These are phyloP conservation scores for Coccomyxa subellipsoidea DNA, from an alignment of 163 green algal genomes.

Conservation along the genomic window DNA sequence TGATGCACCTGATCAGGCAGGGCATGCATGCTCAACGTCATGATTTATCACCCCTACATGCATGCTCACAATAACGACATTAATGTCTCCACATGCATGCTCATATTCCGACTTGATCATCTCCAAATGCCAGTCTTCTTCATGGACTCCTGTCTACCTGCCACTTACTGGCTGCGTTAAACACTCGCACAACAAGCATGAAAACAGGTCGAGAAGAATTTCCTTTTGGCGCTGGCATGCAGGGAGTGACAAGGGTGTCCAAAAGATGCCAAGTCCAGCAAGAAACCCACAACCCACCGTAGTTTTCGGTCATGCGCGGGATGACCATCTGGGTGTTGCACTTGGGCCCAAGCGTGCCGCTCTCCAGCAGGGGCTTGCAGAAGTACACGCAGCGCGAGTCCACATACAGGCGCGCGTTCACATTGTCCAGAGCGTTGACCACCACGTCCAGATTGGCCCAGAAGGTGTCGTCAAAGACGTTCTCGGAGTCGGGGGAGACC, in stretches of 20 bases:
- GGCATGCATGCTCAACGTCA: neutral
- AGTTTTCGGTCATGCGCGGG: conserved; percentile 95
- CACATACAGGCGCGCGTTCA: conserved; percentile 90
- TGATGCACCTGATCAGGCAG: conserved; percentile 62
- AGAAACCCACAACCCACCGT: conserved; percentile 50
- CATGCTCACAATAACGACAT: too few relatives aligned
- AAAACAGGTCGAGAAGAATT: neutral
- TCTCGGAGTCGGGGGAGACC: conserved; percentile 85
- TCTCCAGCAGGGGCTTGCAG: conserved; percentile 93
- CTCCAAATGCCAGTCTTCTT: too few relatives aligned
- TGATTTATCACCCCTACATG: too few relatives aligned
- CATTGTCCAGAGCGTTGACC: conserved; percentile 98
- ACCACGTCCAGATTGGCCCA: conserved; percentile 89
- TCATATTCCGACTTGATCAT: too few relatives aligned
- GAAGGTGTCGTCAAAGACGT: conserved; percentile 95
- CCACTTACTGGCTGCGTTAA: too few relatives aligned
- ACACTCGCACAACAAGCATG: too few relatives aligned
- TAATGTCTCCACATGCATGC: too few relatives aligned
- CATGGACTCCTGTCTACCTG: too few relatives aligned
- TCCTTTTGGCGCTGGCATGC: neutral
- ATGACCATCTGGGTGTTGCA: conserved; percentile 97
- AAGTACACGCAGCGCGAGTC: conserved; percentile 99
- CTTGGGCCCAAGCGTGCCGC: conserved; percentile 95
- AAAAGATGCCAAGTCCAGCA: neutral
- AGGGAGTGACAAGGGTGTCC: too few relatives aligned